Base-by-base conservation (phyloP, 768 basidiomycete species). In the Xerocomellus chrysenteron region DNA sequence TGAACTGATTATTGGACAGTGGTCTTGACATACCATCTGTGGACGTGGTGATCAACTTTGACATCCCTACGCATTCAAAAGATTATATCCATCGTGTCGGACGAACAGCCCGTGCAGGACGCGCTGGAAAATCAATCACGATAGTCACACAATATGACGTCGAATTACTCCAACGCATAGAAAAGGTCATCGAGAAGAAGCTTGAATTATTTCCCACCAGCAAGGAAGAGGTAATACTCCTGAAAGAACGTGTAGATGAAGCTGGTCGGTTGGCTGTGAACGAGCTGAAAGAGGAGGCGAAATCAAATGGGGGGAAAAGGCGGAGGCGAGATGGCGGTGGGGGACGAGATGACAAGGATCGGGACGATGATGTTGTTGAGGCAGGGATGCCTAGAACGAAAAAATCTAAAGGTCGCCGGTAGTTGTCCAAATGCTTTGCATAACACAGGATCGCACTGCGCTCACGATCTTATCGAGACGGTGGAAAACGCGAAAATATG, bases 21-120 rank as follows among this genome's bases (percentile, higher is more conserved):
- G 96, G 96, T 67, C 79, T 99, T 43, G 96, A 99, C 73, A 94
- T 99, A 56, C 94, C 95, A 12, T 84, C 88, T 28, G 97, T 99
- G 39, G 97, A 99, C 68, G 78, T 95, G 36, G 95, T 99, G 55
- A 92, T 99, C 74, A 99, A 99, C 74, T 99, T 92, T 71, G 95
- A 97, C 72, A 89, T 98, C 60, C 97, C 97, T 2, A 92, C 92
- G 1, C 92, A 98, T 70, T 98, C 95, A 16, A 98, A 99, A 77
- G 97, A 98, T 72, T 99, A 99, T 74, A 97, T 99, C 48, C 97
- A 99, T 70, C 86, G 97, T 43, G 97, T 99, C 11, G 97, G 97
- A 39, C 85, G 97, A 54, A 99, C 97, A 33, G 97, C 97, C 7
- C 89, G 97, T 68, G 97, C 97, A 3, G 97, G 97, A n/a, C 85